Percentiles rank a stretch among this genome's conserved stretches.
Conservation (phyloP, 345 rosid species). For the Euphorbia tirucalli region DNA sequence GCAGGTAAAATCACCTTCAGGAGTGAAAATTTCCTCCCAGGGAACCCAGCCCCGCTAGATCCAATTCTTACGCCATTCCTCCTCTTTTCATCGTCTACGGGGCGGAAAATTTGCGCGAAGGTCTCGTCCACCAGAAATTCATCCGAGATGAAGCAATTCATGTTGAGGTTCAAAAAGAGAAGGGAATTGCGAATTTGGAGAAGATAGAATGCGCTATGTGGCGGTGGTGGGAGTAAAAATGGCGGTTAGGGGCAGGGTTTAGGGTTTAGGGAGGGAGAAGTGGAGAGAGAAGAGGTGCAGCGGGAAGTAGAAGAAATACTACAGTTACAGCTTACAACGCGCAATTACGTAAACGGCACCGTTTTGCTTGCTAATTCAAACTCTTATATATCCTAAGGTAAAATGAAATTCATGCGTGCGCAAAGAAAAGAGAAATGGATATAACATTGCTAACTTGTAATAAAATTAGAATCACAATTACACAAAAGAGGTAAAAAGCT, state of each 20-base stretch:
- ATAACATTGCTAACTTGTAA: too few relatives aligned
- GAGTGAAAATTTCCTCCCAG: constrained; percentile 87
- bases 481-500: too few relatives aligned
- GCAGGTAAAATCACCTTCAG: constrained; percentile 89
- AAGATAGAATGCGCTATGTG: constrained; percentile 8
- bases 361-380: too few relatives aligned
- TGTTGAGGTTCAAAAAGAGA: neutral
- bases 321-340: too few relatives aligned
- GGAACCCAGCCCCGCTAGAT: constrained; percentile 94
- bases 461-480: too few relatives aligned
- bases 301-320: too few relatives aligned
- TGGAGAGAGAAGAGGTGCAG: too few relatives aligned
- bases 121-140: constrained; percentile 93
- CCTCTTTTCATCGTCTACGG: constrained; percentile 76
- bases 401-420: too few relatives aligned
- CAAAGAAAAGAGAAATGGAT: too few relatives aligned
- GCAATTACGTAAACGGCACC: too few relatives aligned
- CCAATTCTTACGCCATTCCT: constrained; percentile 90
- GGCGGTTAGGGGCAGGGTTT: constrained; percentile 37
- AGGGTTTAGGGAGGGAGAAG: constrained; percentile 45
- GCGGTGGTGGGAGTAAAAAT: constrained; percentile 5
- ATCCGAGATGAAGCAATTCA: constrained; percentile 67
- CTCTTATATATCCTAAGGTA: too few relatives aligned
- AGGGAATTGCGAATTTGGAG: constrained; percentile 11
- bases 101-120: constrained; percentile 59